A percentile compares a stretch with the other conserved stretches of the same genome.
Evolutionary conservation across 129 eudicot genomes (phyloP).

Genomic region (Pulicaria dysenterica): DNA sequence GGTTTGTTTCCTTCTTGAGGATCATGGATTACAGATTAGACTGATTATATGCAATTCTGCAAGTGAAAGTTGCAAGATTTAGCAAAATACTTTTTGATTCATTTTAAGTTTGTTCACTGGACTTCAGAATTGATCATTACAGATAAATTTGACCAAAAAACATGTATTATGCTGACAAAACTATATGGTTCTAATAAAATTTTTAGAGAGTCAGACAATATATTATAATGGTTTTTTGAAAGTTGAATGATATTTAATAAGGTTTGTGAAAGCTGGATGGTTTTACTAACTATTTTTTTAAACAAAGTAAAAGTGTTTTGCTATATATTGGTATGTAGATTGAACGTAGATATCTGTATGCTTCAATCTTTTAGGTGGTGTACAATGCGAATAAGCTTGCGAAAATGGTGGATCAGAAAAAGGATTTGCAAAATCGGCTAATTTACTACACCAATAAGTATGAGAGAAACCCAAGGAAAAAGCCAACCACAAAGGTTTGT

Average conservation of each 20-base stretch:
- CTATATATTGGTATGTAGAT: background rate
- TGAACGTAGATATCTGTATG: background rate
- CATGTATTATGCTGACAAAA: too few species aligned
- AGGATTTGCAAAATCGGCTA: conserved; percentile 62
- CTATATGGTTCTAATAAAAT: too few species aligned
- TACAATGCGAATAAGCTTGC: conserved; percentile 95
- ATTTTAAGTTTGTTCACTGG: too few species aligned
- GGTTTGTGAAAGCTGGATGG: background rate
- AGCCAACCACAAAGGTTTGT: conserved; percentile 79
- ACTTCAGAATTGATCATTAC: too few species aligned
- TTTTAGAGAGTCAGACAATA: too few species aligned
- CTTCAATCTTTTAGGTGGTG: conserved; percentile 54
- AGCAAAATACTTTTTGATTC: too few species aligned
- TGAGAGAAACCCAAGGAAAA: conserved; percentile 60
- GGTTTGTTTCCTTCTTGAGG: conserved; percentile 39
- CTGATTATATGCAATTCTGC: too few species aligned
- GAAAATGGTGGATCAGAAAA: conserved; percentile 68
- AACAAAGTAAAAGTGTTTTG: background rate
- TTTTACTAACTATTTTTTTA: background rate
- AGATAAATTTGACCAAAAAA: too few species aligned
- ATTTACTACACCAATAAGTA: conserved; percentile 72
- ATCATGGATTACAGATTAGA: background rate
- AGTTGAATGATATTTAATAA: too few species aligned
- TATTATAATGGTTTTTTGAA: too few species aligned
- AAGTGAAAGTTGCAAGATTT: too few species aligned